These are phyloP conservation scores for Eucommia ulmoides DNA, from an alignment of 257 asterid species.

Conservation along the genomic window DNA sequence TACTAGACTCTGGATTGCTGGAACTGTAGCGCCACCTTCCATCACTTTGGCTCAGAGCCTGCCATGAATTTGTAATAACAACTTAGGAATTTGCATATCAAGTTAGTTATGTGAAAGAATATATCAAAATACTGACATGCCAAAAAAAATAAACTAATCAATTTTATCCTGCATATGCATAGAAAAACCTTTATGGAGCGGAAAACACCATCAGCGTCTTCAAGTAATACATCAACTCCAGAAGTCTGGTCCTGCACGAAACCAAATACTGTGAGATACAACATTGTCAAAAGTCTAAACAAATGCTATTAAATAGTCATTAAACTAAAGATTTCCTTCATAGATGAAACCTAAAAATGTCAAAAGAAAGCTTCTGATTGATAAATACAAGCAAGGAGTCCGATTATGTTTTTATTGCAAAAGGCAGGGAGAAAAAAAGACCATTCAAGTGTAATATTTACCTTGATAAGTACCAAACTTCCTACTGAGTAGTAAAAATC, in stretches of 20 bases:
- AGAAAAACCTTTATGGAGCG: slow-evolving; percentile 85
- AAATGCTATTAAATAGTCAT: too few relatives aligned
- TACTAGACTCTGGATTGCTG: slow-evolving; percentile 76
- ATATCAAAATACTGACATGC: background rate
- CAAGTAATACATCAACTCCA: slow-evolving; percentile 49
- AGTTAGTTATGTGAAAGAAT: slow-evolving; percentile 6
- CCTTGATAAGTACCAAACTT: slow-evolving; percentile 69
- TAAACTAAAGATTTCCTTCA: too few relatives aligned
- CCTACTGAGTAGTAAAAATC: slow-evolving; percentile 67
- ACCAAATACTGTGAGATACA: slow-evolving; percentile 4
- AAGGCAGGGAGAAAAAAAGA: too few relatives aligned
- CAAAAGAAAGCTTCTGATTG: too few relatives aligned
- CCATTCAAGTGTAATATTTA: slow-evolving; percentile 9
- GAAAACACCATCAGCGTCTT: slow-evolving; percentile 54
- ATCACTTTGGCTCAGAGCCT: slow-evolving; percentile 99
- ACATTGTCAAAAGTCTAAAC: too few relatives aligned
- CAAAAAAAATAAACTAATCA: background rate
- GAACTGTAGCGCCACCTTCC: slow-evolving; percentile 93
- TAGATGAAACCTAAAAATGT: too few relatives aligned
- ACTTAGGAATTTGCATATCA: slow-evolving; percentile 9
- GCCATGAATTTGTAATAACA: slow-evolving; percentile 14
- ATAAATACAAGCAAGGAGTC: too few relatives aligned
- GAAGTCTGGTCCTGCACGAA: slow-evolving; percentile 59
- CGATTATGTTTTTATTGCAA: too few relatives aligned
- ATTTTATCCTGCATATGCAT: slow-evolving; percentile 7